Base-by-base conservation (phyloP, 257 asterid species). In the Linaria vulgaris region DNA sequence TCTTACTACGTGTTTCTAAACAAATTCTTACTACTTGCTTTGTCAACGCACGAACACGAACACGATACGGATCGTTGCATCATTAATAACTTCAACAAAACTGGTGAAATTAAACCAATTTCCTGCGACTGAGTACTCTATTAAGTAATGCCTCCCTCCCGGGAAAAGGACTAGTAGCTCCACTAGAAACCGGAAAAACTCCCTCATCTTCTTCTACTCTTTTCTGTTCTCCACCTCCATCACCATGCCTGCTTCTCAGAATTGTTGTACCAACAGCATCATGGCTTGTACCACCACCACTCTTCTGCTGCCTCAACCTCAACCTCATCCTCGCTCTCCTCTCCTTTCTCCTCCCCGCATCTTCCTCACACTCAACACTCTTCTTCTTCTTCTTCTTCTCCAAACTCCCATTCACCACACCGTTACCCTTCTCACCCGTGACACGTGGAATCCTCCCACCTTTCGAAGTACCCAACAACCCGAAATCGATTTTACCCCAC, bases 361-460 rank as follows among this genome's bases (percentile, higher is more conserved):
- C 64, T 4, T 55, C 74, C 25, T 48, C 69, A 11, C 6, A 55
- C 6, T 48, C 45, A 9, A 59, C 44, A 22, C 60, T 10, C 10
- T 41, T 16, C 21, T 23, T 27, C 23, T 21, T 12, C 43, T 38
- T 3, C 71, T 31, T 21, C 56, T 31, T 39, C 1, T 17, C 54
- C 66, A 53, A 43, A n/a, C 14, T 1, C n/a, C 0, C 27, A 27
- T 8, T 51, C 23, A 7, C 12, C 19, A 14, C 60, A 0, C 1
- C 37, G 11, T 4, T 47, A 31, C 4, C 30, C 34, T 9, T 15
- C 44, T 54, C 50, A 7, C 3, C 50, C 20, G 24, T 53, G 10
- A 56, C 43, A 19, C 97, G 85, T 3, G 97, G 97, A 39, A 91
- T 88, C 24, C 96, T 68, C 15, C 84, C 89, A 2, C 96, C 90